Evolutionary conservation across 495 filamentous ascomycete genomes (phyloP), one percentile per base, ranked within the genome.

Genomic region (Friedmanniomyces simplex): DNA sequence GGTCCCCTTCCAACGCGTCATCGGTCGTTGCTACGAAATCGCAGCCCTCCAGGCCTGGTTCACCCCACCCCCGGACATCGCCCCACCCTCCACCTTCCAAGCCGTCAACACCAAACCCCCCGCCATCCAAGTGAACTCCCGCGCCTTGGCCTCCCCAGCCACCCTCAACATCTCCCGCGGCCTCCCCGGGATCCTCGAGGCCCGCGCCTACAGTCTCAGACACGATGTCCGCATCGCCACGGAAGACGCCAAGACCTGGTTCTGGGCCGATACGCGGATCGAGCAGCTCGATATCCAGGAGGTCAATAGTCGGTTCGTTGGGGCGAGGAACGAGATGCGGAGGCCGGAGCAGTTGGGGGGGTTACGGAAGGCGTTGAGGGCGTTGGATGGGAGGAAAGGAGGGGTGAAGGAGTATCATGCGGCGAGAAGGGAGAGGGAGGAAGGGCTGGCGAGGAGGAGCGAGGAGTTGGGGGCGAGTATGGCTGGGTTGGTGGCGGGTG

Each of bases 251-350:
- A 52, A 64, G 30, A 57, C 63, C 1, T 82, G 77, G 77, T 79
- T 77, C 66, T 83, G 79, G 79, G 77, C 72, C 18, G 79, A 83
- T 48, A 71, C 69, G 46, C 72, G 81, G 1, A 73, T 73, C 0
- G 73, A 82, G 41, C 76, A 77, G 0, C 72, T 84, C 3, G 78
- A 76, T 28, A 50, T 84, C 13, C 73, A 77, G 21, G 72, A 72
- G 16, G 66, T 82, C 11, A 82, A 81, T 57, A 77, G 78, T 0
- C 54, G 72, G 7, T 41, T 21, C 34, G 57, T 63, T 21, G 61
- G 61, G 1, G 49, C 25, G 18, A 55, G 56, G 32, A 46, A 63
- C 25, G 30, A 36, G 10, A 42, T 12, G 28, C n/a, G 56, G n/a
- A 48, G 7, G 5, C 30, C 18, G 24, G 36, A 24, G 8, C 30